These are phyloP conservation scores for Hypholoma sublateritium DNA, from an alignment of 768 basidiomycete species.

Conservation along the genomic window DNA sequence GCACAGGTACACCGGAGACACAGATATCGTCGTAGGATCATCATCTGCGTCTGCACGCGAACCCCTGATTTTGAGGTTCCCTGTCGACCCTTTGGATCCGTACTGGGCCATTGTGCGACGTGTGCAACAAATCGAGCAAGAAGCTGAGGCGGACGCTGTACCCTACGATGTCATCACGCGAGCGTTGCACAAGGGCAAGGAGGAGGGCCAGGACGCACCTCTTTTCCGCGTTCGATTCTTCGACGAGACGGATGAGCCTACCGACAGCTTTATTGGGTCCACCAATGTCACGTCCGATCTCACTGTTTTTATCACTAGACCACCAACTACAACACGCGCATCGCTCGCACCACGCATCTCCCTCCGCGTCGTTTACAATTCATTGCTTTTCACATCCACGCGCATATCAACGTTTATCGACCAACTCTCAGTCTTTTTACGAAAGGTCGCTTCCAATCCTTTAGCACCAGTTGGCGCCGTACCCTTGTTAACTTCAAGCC, in stretches of 20 bases:
- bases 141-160: slow-evolving; percentile 79
- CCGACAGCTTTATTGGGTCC: slow-evolving; percentile 71
- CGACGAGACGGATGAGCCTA: slow-evolving; percentile 80
- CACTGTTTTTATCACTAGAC: slow-evolving; percentile 83
- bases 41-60: slow-evolving; percentile 74
- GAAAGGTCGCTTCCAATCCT: slow-evolving; percentile 68
- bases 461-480: slow-evolving; percentile 74
- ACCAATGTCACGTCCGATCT: slow-evolving; percentile 90
- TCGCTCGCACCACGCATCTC: slow-evolving; percentile 75
- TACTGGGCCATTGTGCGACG: slow-evolving; percentile 88
- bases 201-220: slow-evolving; percentile 59
- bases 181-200: slow-evolving; percentile 65
- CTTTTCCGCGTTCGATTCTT: slow-evolving; percentile 97
- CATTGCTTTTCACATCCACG: slow-evolving; percentile 80
- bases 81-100: slow-evolving; percentile 81
- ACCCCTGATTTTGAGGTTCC: slow-evolving; percentile 82
- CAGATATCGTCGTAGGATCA: slow-evolving; percentile 87
- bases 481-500: slow-evolving; percentile 72
- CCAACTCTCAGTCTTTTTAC: slow-evolving; percentile 79
- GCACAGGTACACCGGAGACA: slow-evolving; percentile 95
- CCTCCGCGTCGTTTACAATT: slow-evolving; percentile 90
- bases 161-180: slow-evolving; percentile 78
- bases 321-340: slow-evolving; percentile 63
- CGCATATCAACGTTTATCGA: slow-evolving; percentile 81
- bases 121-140: slow-evolving; percentile 79